phyloP scores from a whole-genome alignment of 73 alveolate genomes.

The Blepharisma stoltei region DNA sequence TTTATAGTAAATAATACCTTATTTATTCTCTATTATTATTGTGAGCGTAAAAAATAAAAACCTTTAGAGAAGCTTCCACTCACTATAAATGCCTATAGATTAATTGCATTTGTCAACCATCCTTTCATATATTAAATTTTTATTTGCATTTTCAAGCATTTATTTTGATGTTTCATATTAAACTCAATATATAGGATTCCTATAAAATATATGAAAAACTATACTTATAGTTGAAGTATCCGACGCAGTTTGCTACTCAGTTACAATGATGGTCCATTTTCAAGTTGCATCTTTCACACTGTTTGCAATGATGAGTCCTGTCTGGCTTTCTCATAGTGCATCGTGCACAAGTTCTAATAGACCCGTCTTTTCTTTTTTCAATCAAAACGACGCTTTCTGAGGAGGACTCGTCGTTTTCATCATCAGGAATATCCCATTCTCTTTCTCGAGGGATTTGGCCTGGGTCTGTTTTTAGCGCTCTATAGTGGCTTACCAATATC shows the following conservation, averaged over 20 bases:
- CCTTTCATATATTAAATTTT: not conserved
- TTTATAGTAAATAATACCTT: too few species aligned
- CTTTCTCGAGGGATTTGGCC: slow-evolving; percentile 42
- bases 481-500: not conserved
- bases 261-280: slow-evolving; percentile 92
- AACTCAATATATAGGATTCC: slow-evolving; percentile 23
- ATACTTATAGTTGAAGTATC: slow-evolving; percentile 69
- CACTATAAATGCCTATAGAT: too few species aligned
- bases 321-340: slow-evolving; percentile 71
- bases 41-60: too few species aligned
- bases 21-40: too few species aligned
- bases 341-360: slow-evolving; percentile 42
- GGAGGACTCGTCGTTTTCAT: slow-evolving; percentile 16
- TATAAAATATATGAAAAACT: slow-evolving; percentile 49
- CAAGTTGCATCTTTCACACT: slow-evolving; percentile 67
- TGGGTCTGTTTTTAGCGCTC: slow-evolving; percentile 40
- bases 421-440: slow-evolving; percentile 50
- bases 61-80: too few species aligned
- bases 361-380: slow-evolving; percentile 50
- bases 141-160: not conserved
- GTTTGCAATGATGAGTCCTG: slow-evolving; percentile 79
- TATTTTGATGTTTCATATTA: not conserved
- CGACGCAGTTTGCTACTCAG: slow-evolving; percentile 81
- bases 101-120: slow-evolving; percentile 8
- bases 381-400: not conserved